Evolutionary conservation across 768 basidiomycete species (phyloP), one percentile per base, ranked within the genome.

Genomic region (Phaeolepiota aurea): DNA sequence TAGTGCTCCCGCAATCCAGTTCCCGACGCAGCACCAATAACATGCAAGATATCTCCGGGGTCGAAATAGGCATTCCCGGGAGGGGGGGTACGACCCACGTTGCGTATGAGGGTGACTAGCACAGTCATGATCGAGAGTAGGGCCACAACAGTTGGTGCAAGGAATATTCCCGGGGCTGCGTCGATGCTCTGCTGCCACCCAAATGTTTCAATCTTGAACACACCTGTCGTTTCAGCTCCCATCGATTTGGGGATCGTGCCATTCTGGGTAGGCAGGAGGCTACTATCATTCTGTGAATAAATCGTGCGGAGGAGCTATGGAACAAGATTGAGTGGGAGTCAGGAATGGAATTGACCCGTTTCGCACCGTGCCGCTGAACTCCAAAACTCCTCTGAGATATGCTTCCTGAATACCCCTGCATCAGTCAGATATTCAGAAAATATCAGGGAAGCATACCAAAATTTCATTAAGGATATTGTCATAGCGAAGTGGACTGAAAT

Each of bases 291-390:
- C 19, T 50, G 37, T 4, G 53, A 47, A 32, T 47, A 54, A 11
- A 43, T 47, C 2, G 51, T 48, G 10, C 53, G 48, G 20, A 54
- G 51, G 25, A 53, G 46, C 52, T 53, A 20, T 3, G 21, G 20
- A 20, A 4, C 32, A 9, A 18, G 9, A 28, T 20, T 22, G 11
- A 9, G 16, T 11, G 25, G 31, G 38, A 23, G 5, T 31, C 7
- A 28, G 18, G n/a, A 1, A 3, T 35, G 25, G 38, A n/a, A n/a
- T n/a, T n/a, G n/a, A n/a, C n/a, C n/a, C n/a, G n/a, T n/a, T n/a
- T n/a, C 49, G 41, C 28, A 48, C 53, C 16, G 53, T 54, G 11
- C 42, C 45, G 30, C 53, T 50, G 37, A 54, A 47, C 40, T 54
- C 53, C 37, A 52, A 22, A 15, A 52, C 48, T 19, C 51, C 51